These are phyloP conservation scores for Harringtonia lauricola DNA, from an alignment of 2,329 filamentous ascomycete genomes.

Conservation along the genomic window DNA sequence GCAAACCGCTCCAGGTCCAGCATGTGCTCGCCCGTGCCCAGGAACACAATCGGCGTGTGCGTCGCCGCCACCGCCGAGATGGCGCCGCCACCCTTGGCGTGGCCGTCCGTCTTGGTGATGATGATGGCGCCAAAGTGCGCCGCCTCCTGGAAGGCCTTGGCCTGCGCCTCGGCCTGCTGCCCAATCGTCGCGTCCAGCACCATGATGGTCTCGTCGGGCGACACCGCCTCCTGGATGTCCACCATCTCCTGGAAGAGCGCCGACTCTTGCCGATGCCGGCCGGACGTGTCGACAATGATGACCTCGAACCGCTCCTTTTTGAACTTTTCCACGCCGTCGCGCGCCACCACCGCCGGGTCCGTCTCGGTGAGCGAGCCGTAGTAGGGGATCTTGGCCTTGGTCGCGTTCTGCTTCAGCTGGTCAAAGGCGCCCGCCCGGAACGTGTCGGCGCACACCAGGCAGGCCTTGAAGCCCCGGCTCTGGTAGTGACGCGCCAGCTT, in stretches of 20 bases:
- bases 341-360: slow-evolving; percentile 83
- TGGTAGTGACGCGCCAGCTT: slow-evolving; percentile 94
- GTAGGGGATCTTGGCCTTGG: slow-evolving; percentile 97
- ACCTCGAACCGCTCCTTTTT: slow-evolving; percentile 98
- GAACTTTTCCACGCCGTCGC: slow-evolving; percentile 97
- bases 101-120: slow-evolving; percentile 96
- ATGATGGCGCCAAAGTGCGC: slow-evolving; percentile 97
- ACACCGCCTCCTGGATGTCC: slow-evolving; percentile 85
- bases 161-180: slow-evolving; percentile 89
- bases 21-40: slow-evolving; percentile 96
- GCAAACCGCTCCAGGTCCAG: slow-evolving; percentile 88
- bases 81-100: slow-evolving; percentile 89
- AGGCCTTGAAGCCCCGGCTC: slow-evolving; percentile 82
- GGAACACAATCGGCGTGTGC: slow-evolving; percentile 92
- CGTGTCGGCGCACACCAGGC: slow-evolving; percentile 92
- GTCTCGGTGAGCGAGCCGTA: slow-evolving; percentile 95
- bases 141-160: slow-evolving; percentile 92
- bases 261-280: slow-evolving; percentile 87
- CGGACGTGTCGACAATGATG: slow-evolving; percentile 96
- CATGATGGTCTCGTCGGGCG: slow-evolving; percentile 95
- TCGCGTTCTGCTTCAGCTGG: slow-evolving; percentile 97
- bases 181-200: slow-evolving; percentile 94
- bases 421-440: slow-evolving; percentile 98
- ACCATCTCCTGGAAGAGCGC: slow-evolving; percentile 96
- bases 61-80: slow-evolving; percentile 97